phyloP scores from a whole-genome alignment of 495 filamentous ascomycete genomes.

The Tuber microsphaerosporum region DNA sequence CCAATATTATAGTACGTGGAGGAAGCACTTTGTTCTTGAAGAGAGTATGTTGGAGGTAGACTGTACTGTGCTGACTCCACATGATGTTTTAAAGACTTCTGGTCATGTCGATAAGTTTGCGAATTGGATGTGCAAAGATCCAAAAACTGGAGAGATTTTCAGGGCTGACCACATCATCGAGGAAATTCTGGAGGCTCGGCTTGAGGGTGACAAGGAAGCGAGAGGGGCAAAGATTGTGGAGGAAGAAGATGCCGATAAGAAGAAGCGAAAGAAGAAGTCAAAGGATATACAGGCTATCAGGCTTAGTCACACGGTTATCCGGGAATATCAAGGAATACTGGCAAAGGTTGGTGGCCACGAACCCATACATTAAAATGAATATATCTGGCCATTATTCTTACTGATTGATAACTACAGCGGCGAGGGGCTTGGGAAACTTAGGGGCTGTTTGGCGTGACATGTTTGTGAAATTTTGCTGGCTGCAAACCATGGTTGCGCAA shows the following conservation, averaged over 20 bases:
- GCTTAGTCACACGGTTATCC: constrained; percentile 58
- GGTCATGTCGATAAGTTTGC: constrained; percentile 97
- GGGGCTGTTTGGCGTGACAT: too few species aligned
- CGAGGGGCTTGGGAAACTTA: constrained; percentile 60
- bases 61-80: constrained; percentile 75
- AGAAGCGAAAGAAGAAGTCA: constrained; percentile 55
- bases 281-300: constrained; percentile 54
- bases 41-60: constrained; percentile 90
- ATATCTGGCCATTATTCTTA: background rate
- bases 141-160: constrained; percentile 92
- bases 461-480: too few species aligned
- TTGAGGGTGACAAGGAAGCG: constrained; percentile 74
- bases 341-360: constrained; percentile 48
- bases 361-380: background rate
- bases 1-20: constrained; percentile 82
- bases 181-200: constrained; percentile 73
- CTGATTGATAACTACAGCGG: constrained; percentile 68
- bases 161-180: constrained; percentile 93
- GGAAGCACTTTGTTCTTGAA: constrained; percentile 84
- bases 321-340: constrained; percentile 65
- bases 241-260: constrained; percentile 53
- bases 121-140: constrained; percentile 99
- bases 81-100: constrained; percentile 87
- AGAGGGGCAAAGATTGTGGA: constrained; percentile 63
- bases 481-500: too few species aligned